Conservation (phyloP, 768 basidiomycete species). For the Russula griseocarnosa region DNA sequence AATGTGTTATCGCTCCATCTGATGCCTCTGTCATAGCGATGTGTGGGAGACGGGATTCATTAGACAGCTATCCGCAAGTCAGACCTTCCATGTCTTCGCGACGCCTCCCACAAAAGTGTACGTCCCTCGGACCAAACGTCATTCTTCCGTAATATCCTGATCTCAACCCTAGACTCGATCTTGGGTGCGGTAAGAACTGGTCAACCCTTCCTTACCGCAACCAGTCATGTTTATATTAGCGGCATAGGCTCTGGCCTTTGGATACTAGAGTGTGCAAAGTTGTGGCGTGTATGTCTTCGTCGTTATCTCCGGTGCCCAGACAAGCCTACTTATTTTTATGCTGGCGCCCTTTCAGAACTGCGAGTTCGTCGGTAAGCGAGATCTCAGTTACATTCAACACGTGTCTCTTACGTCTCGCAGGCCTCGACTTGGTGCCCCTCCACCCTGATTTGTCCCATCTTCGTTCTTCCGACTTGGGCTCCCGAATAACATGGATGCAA, state of each 20-base stretch:
- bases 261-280: constrained; percentile 60
- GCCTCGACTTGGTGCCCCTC: constrained; percentile 66
- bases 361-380: constrained; percentile 56
- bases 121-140: constrained; percentile 30
- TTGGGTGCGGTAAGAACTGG: constrained; percentile 59
- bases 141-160: constrained; percentile 13
- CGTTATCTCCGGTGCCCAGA: constrained; percentile 4
- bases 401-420: constrained; percentile 34
- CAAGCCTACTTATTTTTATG: background rate
- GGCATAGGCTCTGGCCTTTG: constrained; percentile 64
- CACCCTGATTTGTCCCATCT: constrained; percentile 63
- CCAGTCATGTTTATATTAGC: background rate
- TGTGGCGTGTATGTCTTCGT: constrained; percentile 50
- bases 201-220: constrained; percentile 15
- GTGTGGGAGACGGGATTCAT: constrained; percentile 62
- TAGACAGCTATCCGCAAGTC: constrained; percentile 50
- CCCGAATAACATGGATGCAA: constrained; percentile 67
- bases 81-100: constrained; percentile 64
- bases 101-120: constrained; percentile 60
- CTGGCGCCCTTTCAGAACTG: constrained; percentile 40
- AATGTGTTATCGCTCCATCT: constrained; percentile 3
- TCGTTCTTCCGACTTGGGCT: constrained; percentile 53
- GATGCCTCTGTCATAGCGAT: constrained; percentile 44
- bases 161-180: constrained; percentile 48
- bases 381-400: background rate